Conservation (phyloP, 1,284 basidiomycete genomes). For the Sanghuangporus weigelae region DNA sequence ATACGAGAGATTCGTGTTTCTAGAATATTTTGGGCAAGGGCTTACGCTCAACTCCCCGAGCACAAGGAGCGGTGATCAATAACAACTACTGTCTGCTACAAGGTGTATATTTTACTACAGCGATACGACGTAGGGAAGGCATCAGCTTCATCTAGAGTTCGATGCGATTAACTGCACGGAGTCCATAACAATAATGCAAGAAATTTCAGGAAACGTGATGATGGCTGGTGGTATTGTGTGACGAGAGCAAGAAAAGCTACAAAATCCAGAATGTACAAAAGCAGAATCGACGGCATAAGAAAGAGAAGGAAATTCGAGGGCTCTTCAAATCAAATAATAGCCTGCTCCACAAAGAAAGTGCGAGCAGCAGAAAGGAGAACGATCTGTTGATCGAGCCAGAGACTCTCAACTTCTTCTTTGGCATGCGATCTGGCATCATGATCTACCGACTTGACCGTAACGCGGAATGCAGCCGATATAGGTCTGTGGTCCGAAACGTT, state of each 20-base stretch:
- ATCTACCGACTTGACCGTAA: conserved; percentile 70
- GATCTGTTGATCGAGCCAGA: conserved; percentile 57
- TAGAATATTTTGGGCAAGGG: too few relatives aligned
- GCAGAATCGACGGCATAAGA: not conserved
- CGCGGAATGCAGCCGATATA: conserved; percentile 71
- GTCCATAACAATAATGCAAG: not conserved
- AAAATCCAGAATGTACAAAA: not conserved
- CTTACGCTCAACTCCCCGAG: too few relatives aligned
- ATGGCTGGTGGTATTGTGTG: not conserved
- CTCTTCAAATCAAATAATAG: not conserved
- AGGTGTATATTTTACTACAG: too few relatives aligned
- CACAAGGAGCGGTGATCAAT: too few relatives aligned
- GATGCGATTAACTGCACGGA: not conserved
- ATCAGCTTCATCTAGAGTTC: not conserved
- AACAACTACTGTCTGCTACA: too few relatives aligned
- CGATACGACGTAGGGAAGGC: not conserved
- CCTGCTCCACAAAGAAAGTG: not conserved
- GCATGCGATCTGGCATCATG: conserved; percentile 51
- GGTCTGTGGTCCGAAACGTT: conserved; percentile 86
- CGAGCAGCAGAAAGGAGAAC: not conserved
- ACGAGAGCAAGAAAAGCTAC: not conserved
- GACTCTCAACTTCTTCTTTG: conserved; percentile 45
- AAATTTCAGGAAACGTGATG: not conserved
- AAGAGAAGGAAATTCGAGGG: not conserved
- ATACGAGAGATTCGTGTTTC: too few relatives aligned